A percentile compares a stretch with the other conserved stretches of the same genome.
These are phyloP conservation scores for Zasmidium cellare DNA, from an alignment of 2,329 filamentous ascomycete genomes.

Conservation along the genomic window DNA sequence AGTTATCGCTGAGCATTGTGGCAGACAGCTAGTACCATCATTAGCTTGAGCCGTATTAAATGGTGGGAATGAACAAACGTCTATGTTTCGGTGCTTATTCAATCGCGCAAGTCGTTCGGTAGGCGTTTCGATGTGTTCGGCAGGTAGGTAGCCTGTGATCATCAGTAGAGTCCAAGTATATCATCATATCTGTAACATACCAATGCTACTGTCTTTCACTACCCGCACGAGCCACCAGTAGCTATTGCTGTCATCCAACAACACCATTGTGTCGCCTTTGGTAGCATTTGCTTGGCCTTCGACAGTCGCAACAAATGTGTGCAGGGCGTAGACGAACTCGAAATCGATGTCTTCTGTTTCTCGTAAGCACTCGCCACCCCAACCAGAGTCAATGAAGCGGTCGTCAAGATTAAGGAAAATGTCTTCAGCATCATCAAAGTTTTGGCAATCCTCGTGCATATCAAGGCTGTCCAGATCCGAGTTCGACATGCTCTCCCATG, in stretches of 20 bases:
- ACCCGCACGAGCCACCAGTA: conserved; percentile 99
- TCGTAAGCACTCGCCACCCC: conserved; percentile 83
- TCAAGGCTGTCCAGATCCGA: conserved; percentile 20
- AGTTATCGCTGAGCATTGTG: conserved; percentile 70
- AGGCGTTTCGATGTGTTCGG: conserved; percentile 97
- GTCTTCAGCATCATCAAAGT: conserved; percentile 63
- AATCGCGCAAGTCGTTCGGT: conserved; percentile 89
- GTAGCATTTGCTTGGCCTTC: conserved; percentile 98
- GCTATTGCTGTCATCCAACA: conserved; percentile 97
- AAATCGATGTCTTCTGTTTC: conserved; percentile 98
- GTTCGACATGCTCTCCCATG: conserved; percentile 32
- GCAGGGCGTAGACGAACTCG: conserved; percentile 96
- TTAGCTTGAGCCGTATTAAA: conserved; percentile 24
- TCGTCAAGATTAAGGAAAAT: conserved; percentile 58
- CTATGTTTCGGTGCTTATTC: conserved; percentile 97
- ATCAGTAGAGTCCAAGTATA: conserved; percentile 4
- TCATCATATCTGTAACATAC: conserved; percentile 41
- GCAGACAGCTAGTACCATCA: conserved; percentile 58
- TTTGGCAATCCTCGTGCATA: conserved; percentile 7
- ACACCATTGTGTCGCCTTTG: conserved; percentile 97
- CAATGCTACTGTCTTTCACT: conserved; percentile 96
- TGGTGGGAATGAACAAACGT: conserved; percentile 60
- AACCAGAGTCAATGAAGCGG: conserved; percentile 69
- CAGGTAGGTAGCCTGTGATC: conserved; percentile 79
- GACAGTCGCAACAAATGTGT: conserved; percentile 96